phyloP scores from a whole-genome alignment of 192 early-diverging fungal species.

The Entomortierella parvispora region DNA sequence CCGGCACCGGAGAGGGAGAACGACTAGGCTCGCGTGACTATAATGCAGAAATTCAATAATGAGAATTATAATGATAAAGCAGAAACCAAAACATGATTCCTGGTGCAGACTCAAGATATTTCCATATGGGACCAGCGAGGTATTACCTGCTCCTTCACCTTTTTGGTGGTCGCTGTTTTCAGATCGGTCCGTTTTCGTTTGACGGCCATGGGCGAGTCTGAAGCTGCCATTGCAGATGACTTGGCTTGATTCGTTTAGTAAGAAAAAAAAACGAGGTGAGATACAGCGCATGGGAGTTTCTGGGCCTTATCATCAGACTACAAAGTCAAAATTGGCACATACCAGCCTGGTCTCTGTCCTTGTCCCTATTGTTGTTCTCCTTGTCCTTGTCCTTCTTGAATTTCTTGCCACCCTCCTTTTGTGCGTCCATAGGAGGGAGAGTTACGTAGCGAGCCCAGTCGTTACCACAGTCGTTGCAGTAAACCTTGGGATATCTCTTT shows the following conservation, averaged over 20 bases:
- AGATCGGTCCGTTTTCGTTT: constrained; percentile 36
- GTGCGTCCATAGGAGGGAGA: constrained; percentile 42
- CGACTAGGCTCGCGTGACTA: constrained; percentile 41
- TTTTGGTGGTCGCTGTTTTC: constrained; percentile 9
- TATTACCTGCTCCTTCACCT: constrained; percentile 44
- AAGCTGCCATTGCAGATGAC: not conserved
- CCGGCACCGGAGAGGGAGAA: constrained; percentile 49
- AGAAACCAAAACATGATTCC: not conserved
- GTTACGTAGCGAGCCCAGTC: constrained; percentile 69
- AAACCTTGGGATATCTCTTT: constrained; percentile 49
- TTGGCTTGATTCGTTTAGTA: constrained; percentile 4
- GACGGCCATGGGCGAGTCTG: constrained; percentile 10
- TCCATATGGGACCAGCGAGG: no score
- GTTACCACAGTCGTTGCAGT: constrained; percentile 65
- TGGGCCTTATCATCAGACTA: not conserved
- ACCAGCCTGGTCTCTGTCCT: not conserved
- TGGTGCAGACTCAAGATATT: no score
- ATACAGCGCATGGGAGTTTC: not conserved
- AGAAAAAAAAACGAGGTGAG: not conserved
- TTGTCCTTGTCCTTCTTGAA: constrained; percentile 26
- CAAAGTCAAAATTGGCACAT: no score
- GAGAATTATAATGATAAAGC: not conserved
- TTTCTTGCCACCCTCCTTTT: constrained; percentile 12
- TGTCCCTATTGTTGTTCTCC: constrained; percentile 12
- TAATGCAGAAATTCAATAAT: no score